A percentile compares a stretch with the other conserved stretches of the same genome.
Conservation (phyloP, 2,329 filamentous ascomycete species). For the Colletotrichum cordylinicola region DNA sequence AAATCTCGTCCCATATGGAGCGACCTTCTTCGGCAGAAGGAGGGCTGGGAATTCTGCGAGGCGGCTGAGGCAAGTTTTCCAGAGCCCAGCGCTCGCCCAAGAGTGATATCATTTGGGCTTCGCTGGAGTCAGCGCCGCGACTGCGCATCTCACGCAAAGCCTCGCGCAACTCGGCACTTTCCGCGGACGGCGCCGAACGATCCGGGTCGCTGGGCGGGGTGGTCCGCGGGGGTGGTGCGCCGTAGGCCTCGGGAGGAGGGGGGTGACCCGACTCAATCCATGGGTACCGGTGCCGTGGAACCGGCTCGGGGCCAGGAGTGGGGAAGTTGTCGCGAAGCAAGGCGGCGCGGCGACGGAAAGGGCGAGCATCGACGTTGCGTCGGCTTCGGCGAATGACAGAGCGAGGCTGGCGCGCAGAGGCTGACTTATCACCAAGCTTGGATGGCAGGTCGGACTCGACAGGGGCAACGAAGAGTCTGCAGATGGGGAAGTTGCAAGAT, state of each 20-base stretch:
- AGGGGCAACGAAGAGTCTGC: slow-evolving; percentile 52
- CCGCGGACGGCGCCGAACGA: background rate
- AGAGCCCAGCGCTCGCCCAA: slow-evolving; percentile 17
- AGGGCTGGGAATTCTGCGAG: background rate
- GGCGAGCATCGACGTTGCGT: slow-evolving; percentile 38
- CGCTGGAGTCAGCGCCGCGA: background rate
- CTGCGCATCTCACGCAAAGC: slow-evolving; percentile 4
- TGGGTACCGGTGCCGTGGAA: slow-evolving; percentile 16
- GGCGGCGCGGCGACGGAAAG: slow-evolving; percentile 31
- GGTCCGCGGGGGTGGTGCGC: background rate
- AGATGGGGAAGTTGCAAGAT: background rate
- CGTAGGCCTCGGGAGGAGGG: slow-evolving; percentile 22
- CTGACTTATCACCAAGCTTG: slow-evolving; percentile 34
- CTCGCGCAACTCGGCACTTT: background rate
- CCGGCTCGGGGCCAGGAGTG: slow-evolving; percentile 11
- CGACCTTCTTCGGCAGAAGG: background rate
- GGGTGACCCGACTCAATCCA: slow-evolving; percentile 23
- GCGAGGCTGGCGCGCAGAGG: slow-evolving; percentile 33
- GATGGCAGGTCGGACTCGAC: slow-evolving; percentile 47
- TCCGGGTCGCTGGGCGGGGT: background rate
- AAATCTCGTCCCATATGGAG: background rate
- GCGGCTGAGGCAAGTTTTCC: background rate
- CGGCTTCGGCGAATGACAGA: slow-evolving; percentile 45
- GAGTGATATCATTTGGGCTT: slow-evolving; percentile 9
- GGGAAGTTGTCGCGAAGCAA: slow-evolving; percentile 20